Base-by-base conservation (phyloP, 1,139 yeast species). In the Pichia sp. region DNA sequence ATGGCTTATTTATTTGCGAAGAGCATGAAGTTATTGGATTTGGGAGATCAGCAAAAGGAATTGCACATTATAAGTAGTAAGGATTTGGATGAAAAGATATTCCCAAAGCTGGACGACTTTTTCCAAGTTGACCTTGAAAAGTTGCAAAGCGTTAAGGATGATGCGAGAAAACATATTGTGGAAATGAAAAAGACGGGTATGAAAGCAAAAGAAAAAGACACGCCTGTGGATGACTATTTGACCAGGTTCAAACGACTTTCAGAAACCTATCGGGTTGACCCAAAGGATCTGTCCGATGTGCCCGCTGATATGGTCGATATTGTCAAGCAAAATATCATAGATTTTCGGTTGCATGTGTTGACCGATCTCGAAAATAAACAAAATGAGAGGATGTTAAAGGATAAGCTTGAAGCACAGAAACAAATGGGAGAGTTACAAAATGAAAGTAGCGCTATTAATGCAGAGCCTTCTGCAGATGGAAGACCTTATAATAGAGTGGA, bases 261-360 rank as follows among this genome's bases (percentile, higher is more conserved):
- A 16, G 57, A 59, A n/a, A 72, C 72, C 15, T 85, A 86, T 63
- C 74, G 77, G 53, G 81, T 86, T 23, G 89, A 86, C 64, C 72
- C 78, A 23, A 72, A 73, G 56, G 90, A 85, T 59, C 67, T 86
- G 55, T 72, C 78, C n/a, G 92, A 84, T 62, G 79, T 86, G 5
- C 90, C 92, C 1, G 71, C 73, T 40, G 78, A 79, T 45, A 73
- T 81, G 71, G 70, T 81, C 49, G 85, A 82, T n/a, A 75, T 73
- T 40, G 78, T 85, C 41, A 78, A 78, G 46, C 76, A 77, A 56
- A 86, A 83, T 59, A 80, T 86, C 54, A 73, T 83, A 51, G 80
- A 78, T 59, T 86, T 86, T 64, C 71, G 93, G 62, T 75, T 86
- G 8, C 78, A 77, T 52, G 87, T 85, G 36, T 67, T 84, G 53